Evolutionary conservation across 208 protist species (phyloP).

Genomic region (Trypanosoma mega): DNA sequence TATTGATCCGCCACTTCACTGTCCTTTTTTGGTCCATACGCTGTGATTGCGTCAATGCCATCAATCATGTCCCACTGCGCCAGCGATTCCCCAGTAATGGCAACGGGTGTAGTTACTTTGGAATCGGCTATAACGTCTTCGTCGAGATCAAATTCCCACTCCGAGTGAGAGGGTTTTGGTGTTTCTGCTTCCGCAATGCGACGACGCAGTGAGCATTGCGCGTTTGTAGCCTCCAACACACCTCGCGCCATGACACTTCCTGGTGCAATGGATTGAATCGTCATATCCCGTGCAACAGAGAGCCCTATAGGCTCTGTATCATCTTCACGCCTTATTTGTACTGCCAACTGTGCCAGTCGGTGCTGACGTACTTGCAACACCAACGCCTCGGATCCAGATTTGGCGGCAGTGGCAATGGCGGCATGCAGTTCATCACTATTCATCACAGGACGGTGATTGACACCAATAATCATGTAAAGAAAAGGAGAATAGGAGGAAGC

Average conservation of each 20-base stretch:
- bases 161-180: background rate
- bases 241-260: slow-evolving; percentile 49
- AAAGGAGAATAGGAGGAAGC: slow-evolving; percentile 28
- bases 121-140: slow-evolving; percentile 31
- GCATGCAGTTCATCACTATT: slow-evolving; percentile 15
- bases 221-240: slow-evolving; percentile 36
- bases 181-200: slow-evolving; percentile 27
- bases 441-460: slow-evolving; percentile 43
- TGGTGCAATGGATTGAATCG: slow-evolving; percentile 33
- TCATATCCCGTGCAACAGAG: slow-evolving; percentile 54
- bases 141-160: slow-evolving; percentile 59
- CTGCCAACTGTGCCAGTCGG: slow-evolving; percentile 43
- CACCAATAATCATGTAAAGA: slow-evolving; percentile 56
- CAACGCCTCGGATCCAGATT: slow-evolving; percentile 36
- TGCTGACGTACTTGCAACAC: slow-evolving; percentile 66
- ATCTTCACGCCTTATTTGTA: slow-evolving; percentile 35
- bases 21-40: background rate
- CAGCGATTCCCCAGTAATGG: background rate
- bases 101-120: too few species aligned
- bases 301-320: slow-evolving; percentile 56
- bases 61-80: slow-evolving; percentile 31
- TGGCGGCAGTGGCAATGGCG: slow-evolving; percentile 19
- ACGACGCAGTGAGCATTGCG: slow-evolving; percentile 44
- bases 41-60: slow-evolving; percentile 8
- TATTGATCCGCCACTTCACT: background rate